Percentiles rank a stretch among this genome's conserved stretches.
phyloP scores from a whole-genome alignment of 2,329 filamentous ascomycete species.

The Corinectria fuckeliana region DNA sequence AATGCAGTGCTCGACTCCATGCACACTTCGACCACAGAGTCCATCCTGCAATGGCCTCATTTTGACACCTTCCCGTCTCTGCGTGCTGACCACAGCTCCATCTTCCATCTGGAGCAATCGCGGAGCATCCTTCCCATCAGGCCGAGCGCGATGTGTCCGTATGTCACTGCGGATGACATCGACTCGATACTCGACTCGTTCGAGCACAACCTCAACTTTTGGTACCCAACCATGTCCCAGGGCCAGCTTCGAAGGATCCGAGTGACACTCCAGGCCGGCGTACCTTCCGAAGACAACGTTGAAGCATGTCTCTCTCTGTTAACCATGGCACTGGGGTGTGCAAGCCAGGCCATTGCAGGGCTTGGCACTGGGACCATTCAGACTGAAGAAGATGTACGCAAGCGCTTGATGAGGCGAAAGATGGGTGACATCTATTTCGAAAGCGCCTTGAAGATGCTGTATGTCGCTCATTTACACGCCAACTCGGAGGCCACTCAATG shows the following conservation, averaged over 20 bases:
- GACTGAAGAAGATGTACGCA: constrained; percentile 38
- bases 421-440: constrained; percentile 55
- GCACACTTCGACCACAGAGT: constrained; percentile 59
- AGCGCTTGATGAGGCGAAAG: constrained; percentile 41
- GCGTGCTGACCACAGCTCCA: constrained; percentile 50
- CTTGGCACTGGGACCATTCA: constrained; percentile 30
- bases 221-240: constrained; percentile 58
- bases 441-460: constrained; percentile 52
- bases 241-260: constrained; percentile 45
- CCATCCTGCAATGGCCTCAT: constrained; percentile 58
- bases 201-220: constrained; percentile 56
- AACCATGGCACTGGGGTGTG: constrained; percentile 56
- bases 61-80: constrained; percentile 54
- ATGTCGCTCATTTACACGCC: constrained; percentile 54
- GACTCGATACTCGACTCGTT: constrained; percentile 52
- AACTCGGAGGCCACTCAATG: constrained; percentile 55
- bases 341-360: constrained; percentile 47
- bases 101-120: constrained; percentile 56
- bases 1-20: constrained; percentile 58
- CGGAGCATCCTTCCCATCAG: constrained; percentile 45
- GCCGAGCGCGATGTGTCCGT: constrained; percentile 48
- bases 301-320: constrained; percentile 52
- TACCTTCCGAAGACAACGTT: constrained; percentile 46
- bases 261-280: constrained; percentile 41
- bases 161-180: constrained; percentile 50